phyloP scores from a whole-genome alignment of 306 rosid species.

The Vigna angularis region DNA sequence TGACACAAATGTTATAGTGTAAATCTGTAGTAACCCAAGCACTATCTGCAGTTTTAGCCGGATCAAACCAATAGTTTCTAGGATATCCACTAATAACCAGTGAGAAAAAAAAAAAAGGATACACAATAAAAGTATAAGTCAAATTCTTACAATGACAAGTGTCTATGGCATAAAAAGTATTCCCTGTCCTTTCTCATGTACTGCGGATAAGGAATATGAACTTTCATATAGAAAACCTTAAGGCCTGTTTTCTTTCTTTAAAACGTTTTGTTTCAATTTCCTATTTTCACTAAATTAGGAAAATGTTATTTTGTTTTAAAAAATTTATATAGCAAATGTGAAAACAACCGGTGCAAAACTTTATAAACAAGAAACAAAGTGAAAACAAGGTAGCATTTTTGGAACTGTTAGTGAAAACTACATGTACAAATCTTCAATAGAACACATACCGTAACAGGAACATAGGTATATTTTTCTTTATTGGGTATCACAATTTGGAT shows the following conservation, averaged over 20 bases:
- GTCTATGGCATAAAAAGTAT: constrained; percentile 26
- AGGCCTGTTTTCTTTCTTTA: neutral
- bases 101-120: constrained; percentile 4
- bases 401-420: neutral
- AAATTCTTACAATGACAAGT: constrained; percentile 12
- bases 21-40: constrained; percentile 24
- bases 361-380: neutral
- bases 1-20: neutral
- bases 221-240: constrained; percentile 10
- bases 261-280: neutral
- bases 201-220: neutral
- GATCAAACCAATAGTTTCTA: constrained; percentile 24
- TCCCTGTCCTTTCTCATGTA: constrained; percentile 16
- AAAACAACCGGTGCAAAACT: neutral
- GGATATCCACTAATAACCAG: constrained; percentile 22
- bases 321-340: neutral
- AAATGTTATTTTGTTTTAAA: neutral
- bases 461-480: neutral
- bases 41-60: neutral
- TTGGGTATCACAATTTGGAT: constrained; percentile 28
- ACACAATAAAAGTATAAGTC: neutral
- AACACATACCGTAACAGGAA: constrained; percentile 17
- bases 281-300: constrained; percentile 1
- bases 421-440: neutral
- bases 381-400: neutral